Conservation (phyloP, 73 alveolate genomes). For the Paramecium octaurelia region DNA sequence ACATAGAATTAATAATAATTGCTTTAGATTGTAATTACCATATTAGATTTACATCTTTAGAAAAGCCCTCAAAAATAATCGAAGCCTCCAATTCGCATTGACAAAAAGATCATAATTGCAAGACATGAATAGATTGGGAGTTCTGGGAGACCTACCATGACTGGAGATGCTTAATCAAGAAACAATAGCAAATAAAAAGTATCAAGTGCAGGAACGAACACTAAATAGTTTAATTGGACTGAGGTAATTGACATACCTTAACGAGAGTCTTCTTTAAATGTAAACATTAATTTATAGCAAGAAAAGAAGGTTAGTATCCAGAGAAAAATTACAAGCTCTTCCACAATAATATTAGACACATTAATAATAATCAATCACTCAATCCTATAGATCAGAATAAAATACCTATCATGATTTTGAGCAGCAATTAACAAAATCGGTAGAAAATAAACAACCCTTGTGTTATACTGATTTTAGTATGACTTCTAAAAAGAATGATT, state of each 20-base stretch:
- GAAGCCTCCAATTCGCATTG: not conserved
- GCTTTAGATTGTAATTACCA: not conserved
- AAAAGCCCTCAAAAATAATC: not conserved
- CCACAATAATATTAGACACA: not conserved
- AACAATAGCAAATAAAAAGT: not conserved
- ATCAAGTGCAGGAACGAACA: not conserved
- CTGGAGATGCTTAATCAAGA: not conserved
- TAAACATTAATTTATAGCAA: not conserved
- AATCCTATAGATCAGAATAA: not conserved
- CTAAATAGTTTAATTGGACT: not conserved
- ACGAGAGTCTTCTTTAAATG: not conserved
- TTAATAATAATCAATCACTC: not conserved
- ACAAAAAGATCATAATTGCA: not conserved
- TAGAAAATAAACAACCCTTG: not conserved
- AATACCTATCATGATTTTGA: not conserved
- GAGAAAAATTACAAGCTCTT: not conserved
- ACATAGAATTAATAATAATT: not conserved
- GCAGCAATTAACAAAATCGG: not conserved
- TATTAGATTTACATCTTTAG: not conserved
- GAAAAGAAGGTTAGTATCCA: not conserved
- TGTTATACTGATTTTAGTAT: slow-evolving; percentile 5
- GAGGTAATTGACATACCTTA: not conserved
- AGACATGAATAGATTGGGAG: not conserved
- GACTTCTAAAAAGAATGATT: not conserved
- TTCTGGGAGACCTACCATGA: not conserved